A percentile compares a stretch with the other conserved stretches of the same genome.
These are phyloP conservation scores for Trifolium dubium DNA, from an alignment of 306 rosid species.

Conservation along the genomic window DNA sequence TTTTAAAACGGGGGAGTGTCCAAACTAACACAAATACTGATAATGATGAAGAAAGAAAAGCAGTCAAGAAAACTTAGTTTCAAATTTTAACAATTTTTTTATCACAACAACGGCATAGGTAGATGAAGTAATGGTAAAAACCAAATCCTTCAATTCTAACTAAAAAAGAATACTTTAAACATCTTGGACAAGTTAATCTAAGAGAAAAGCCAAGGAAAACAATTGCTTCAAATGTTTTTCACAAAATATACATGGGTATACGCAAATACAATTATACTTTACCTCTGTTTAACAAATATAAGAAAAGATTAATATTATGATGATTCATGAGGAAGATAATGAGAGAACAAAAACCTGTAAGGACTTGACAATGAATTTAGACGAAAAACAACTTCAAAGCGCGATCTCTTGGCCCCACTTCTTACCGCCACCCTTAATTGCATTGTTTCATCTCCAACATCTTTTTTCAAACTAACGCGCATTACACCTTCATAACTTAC, in stretches of 20 bases:
- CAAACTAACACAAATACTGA: slow-evolving; percentile 21
- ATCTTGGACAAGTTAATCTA: slow-evolving; percentile 19
- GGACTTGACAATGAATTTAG: slow-evolving; percentile 78
- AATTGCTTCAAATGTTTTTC: slow-evolving; percentile 20
- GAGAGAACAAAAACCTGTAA: slow-evolving; percentile 74
- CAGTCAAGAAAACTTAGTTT: slow-evolving; percentile 12
- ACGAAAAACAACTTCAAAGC: slow-evolving; percentile 85
- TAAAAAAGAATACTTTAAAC: slow-evolving; percentile 15
- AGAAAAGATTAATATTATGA: neutral
- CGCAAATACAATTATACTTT: slow-evolving; percentile 2
- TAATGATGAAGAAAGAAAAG: slow-evolving; percentile 4
- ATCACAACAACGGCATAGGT: slow-evolving; percentile 1
- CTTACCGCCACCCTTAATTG: slow-evolving; percentile 82
- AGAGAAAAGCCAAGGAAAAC: slow-evolving; percentile 21
- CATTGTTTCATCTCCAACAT: slow-evolving; percentile 57
- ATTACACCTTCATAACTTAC: slow-evolving; percentile 78
- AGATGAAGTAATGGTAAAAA: slow-evolving; percentile 31
- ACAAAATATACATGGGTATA: slow-evolving; percentile 14
- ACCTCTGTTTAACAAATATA: slow-evolving; percentile 8
- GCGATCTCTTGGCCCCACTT: slow-evolving; percentile 87
- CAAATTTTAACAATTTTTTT: neutral
- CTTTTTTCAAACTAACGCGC: slow-evolving; percentile 74
- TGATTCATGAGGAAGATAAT: slow-evolving; percentile 3
- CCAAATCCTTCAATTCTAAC: slow-evolving; percentile 14
- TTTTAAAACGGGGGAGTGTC: slow-evolving; percentile 17